Evolutionary conservation across 108 stramenopile genomes (phyloP), one percentile per base, ranked within the genome.

Genomic region (Conticribra weissflogii): DNA sequence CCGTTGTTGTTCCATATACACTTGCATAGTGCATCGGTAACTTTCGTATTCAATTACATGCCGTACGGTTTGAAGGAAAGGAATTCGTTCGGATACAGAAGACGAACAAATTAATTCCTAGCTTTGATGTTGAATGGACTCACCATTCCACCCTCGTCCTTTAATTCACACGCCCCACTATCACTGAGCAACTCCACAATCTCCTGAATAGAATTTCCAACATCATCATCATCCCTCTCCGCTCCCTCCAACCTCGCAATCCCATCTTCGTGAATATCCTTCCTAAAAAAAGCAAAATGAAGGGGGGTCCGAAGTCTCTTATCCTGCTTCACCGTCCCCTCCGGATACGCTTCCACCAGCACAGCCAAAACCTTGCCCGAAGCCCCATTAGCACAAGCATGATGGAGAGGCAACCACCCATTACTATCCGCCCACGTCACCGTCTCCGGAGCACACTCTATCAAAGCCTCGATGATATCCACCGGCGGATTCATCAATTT

Each of bases 11-110:
- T 19, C 93, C 93, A 62, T 94, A 94, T 50, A 88, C 90, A 63
- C 78, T 81, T 1, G 93, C 93, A 63, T 89, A 90, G 45, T 90
- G 93, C 79, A 94, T 87, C 0, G 92, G 92, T 12, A 94, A 62
- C 68, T 66, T 23, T n/a, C n/a, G n/a, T n/a, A n/a, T n/a, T n/a
- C n/a, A n/a, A n/a, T n/a, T n/a, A n/a, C n/a, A n/a, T n/a, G n/a
- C n/a, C n/a, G n/a, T n/a, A n/a, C n/a, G n/a, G n/a, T n/a, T n/a
- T n/a, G n/a, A n/a, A n/a, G n/a, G n/a, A n/a, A n/a, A n/a, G n/a
- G n/a, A n/a, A n/a, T n/a, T n/a, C n/a, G n/a, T n/a, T n/a, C n/a
- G n/a, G n/a, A n/a, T n/a, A n/a, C n/a, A n/a, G n/a, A 3, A 8
- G 3, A 2, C 17, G 2, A 15, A 46, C n/a, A n/a, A n/a, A n/a